phyloP scores from a whole-genome alignment of 2,329 filamentous ascomycete species.

The Dryadomyces quercus-mongolicae region DNA sequence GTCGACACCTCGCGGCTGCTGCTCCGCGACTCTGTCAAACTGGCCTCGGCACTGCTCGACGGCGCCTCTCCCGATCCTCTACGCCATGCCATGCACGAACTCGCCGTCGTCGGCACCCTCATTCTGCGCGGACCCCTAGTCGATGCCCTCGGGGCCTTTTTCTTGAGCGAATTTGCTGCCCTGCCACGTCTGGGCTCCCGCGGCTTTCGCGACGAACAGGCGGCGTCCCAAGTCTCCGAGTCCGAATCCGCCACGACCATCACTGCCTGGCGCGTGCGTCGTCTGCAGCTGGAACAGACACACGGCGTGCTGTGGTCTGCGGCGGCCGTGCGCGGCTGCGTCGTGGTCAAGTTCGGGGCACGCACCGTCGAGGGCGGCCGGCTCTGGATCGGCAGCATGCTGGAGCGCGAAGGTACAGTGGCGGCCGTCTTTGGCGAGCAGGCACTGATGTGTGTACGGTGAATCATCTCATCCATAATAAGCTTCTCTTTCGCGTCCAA shows the following conservation, averaged over 20 bases:
- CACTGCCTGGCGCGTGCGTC: conserved; percentile 40
- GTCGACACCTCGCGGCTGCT: conserved; percentile 45
- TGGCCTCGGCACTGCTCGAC: conserved; percentile 23
- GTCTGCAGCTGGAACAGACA: conserved; percentile 45
- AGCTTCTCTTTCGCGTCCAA: not conserved
- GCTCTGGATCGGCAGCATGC: conserved; percentile 66
- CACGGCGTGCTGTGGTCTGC: conserved; percentile 69
- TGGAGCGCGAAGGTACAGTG: conserved; percentile 63
- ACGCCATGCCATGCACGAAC: conserved; percentile 55
- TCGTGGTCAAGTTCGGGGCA: conserved; percentile 85
- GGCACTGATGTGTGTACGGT: conserved; percentile 63
- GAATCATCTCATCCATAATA: conserved; percentile 7
- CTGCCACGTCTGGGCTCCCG: conserved; percentile 21
- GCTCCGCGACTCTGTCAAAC: conserved; percentile 71
- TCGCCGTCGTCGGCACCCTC: conserved; percentile 73
- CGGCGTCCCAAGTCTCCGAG: conserved; percentile 26
- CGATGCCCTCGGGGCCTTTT: conserved; percentile 54
- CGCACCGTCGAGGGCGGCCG: conserved; percentile 69
- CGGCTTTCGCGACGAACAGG: conserved; percentile 50
- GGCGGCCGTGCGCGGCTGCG: conserved; percentile 67
- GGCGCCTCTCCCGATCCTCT: conserved; percentile 20
- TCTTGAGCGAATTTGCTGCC: conserved; percentile 32
- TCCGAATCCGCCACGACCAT: conserved; percentile 13
- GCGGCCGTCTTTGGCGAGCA: conserved; percentile 64
- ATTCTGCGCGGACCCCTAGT: conserved; percentile 67